Evolutionary conservation across 495 filamentous ascomycete species (phyloP), one percentile per base, ranked within the genome.

Genomic region (Mytilinidion resinicola): DNA sequence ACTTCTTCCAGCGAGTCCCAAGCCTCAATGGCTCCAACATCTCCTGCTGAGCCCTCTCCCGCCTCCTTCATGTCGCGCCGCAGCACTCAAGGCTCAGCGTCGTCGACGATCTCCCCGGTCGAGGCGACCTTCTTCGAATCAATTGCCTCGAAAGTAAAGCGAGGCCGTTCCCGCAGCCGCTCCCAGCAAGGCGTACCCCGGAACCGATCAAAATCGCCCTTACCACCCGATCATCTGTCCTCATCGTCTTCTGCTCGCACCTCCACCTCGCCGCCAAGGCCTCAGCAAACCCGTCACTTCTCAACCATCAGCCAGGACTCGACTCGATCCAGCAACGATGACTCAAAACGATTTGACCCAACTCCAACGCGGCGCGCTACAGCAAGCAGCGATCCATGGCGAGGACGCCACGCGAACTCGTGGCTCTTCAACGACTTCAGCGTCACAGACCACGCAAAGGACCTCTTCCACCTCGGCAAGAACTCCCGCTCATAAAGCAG

Each of bases 391-490:
- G 64, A 67, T 39, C 48, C 60, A 53, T 63, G 61, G 60, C 56
- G 53, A 20, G 64, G 64, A 48, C 52, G 64, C n/a, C 64, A 67
- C 52, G 60, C 64, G 19, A 67, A 67, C 42, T 55, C 53, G 12
- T 67, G 64, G 64, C 60, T 67, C 7, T 67, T 67, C 51, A 67
- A 67, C 51, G 64, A 61, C 46, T 67, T 63, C 57, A 64, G 62
- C 19, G 55, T 67, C 17, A 63, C 56, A 9, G 64, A 61, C 11
- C 42, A 49, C 14, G 57, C 60, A 3, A 67, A 67, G 33, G 59
- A 62, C 19, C n/a, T 66, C 39, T 44, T 62, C 33, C 55, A 65
- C 43, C 11, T 61, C 17, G 53, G 58, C 41, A 59, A 52, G 35
- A 62, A 62, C 34, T 49, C 55, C 11, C 39, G 37, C 8, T 59